Conservation (phyloP, 495 filamentous ascomycete species). For the Glonium stellatum region DNA sequence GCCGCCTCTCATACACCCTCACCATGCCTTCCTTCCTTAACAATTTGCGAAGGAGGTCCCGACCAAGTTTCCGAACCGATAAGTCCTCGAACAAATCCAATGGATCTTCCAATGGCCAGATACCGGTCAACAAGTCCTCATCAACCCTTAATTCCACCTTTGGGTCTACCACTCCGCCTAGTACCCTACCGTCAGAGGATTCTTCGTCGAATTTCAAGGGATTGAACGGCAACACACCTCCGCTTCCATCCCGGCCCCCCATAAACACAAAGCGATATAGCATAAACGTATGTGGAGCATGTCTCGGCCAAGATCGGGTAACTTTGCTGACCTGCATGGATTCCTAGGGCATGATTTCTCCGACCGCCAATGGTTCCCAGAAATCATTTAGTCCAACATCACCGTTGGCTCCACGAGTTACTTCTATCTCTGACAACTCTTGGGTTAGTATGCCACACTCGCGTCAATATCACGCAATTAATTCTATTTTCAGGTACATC, state of each 20-base stretch:
- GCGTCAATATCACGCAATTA: slow-evolving; percentile 14
- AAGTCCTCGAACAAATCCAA: slow-evolving; percentile 42
- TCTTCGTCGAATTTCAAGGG: slow-evolving; percentile 44
- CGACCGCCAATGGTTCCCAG: slow-evolving; percentile 8
- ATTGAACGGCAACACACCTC: slow-evolving; percentile 43
- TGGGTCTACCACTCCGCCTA: slow-evolving; percentile 52
- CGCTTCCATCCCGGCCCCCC: slow-evolving; percentile 26
- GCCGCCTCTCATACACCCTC: neutral
- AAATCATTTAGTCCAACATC: slow-evolving; percentile 50
- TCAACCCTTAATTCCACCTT: slow-evolving; percentile 58
- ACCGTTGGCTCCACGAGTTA: slow-evolving; percentile 67
- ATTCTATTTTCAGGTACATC: slow-evolving; percentile 58
- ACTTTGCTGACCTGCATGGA: slow-evolving; percentile 38
- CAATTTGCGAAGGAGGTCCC: slow-evolving; percentile 59
- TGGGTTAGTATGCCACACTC: slow-evolving; percentile 52
- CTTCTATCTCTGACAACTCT: slow-evolving; percentile 69
- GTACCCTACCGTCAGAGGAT: slow-evolving; percentile 50
- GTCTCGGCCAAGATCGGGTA: neutral
- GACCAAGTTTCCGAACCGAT: slow-evolving; percentile 48
- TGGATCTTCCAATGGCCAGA: slow-evolving; percentile 15
- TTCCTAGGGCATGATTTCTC: slow-evolving; percentile 37
- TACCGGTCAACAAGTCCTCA: slow-evolving; percentile 47
- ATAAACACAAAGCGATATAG: slow-evolving; percentile 38
- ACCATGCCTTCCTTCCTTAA: slow-evolving; percentile 60
- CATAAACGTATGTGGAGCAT: slow-evolving; percentile 28